phyloP scores from a whole-genome alignment of 352 stramenopile species.

The Pythium sukuiense region DNA sequence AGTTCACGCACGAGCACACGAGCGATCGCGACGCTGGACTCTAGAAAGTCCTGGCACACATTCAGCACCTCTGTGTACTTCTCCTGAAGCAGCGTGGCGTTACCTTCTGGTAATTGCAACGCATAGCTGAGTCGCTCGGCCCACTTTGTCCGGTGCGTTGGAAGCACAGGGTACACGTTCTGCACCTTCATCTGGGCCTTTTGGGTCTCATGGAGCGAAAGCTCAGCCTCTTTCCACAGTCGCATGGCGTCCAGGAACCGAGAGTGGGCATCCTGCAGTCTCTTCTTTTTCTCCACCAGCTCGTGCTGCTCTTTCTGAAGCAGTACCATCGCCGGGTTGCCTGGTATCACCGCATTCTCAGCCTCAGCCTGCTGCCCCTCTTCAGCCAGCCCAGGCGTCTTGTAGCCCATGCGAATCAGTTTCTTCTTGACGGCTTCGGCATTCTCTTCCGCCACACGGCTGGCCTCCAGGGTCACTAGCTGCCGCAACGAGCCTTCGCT shows the following conservation, averaged over 20 bases:
- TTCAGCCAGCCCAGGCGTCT: constrained; percentile 15
- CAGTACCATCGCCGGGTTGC: constrained; percentile 42
- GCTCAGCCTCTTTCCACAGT: constrained; percentile 73
- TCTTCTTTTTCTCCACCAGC: constrained; percentile 49
- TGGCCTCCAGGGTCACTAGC: constrained; percentile 40
- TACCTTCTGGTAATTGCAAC: constrained; percentile 38
- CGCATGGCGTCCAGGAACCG: constrained; percentile 65
- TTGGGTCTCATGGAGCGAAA: constrained; percentile 55
- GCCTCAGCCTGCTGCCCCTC: background rate
- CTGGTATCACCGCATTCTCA: background rate
- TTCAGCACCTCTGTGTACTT: constrained; percentile 88
- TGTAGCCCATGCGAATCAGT: constrained; percentile 69
- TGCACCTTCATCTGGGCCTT: constrained; percentile 48
- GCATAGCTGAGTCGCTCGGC: constrained; percentile 63
- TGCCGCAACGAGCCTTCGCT: constrained; percentile 45
- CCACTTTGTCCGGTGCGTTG: constrained; percentile 56
- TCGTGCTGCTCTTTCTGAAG: constrained; percentile 55
- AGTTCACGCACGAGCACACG: constrained; percentile 82
- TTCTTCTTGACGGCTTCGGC: constrained; percentile 42
- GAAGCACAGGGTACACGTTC: constrained; percentile 45
- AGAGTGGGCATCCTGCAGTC: constrained; percentile 49
- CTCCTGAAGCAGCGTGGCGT: constrained; percentile 43
- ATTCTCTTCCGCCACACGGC: constrained; percentile 47
- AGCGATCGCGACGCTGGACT: constrained; percentile 65
- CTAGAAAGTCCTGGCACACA: constrained; percentile 89